A percentile compares a stretch with the other conserved stretches of the same genome.
phyloP scores from a whole-genome alignment of 257 asterid species.

The Thymus mandschuricus region DNA sequence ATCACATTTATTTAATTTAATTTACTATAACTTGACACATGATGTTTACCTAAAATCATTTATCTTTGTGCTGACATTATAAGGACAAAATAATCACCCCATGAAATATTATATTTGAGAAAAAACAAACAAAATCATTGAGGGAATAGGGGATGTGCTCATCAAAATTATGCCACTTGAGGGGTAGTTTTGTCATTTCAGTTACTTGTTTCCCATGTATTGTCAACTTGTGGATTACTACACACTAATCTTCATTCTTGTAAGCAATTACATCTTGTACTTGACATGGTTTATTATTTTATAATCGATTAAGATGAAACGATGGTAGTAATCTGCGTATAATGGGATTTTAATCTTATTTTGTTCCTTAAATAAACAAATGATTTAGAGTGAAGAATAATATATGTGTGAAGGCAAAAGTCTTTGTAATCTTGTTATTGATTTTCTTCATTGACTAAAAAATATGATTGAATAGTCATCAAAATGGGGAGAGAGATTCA shows the following conservation, averaged over 20 bases:
- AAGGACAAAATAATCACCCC: constrained; percentile 36
- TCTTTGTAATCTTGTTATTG: constrained; percentile 1
- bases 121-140: constrained; percentile 7
- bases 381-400: not conserved
- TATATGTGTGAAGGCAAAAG: not conserved
- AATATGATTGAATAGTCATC: not conserved
- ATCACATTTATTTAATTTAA: not conserved
- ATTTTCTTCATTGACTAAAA: constrained; percentile 8
- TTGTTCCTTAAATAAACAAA: not conserved
- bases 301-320: too few species aligned
- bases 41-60: constrained; percentile 40
- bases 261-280: too few species aligned
- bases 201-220: too few species aligned
- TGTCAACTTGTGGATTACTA: too few species aligned
- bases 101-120: not conserved
- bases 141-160: not conserved
- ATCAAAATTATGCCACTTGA: not conserved
- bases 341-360: not conserved
- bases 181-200: not conserved
- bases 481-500: constrained; percentile 4
- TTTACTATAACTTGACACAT: constrained; percentile 29
- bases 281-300: too few species aligned
- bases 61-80: constrained; percentile 35
- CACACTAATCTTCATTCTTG: too few species aligned
- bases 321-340: too few species aligned